Base-by-base conservation (phyloP, 305 asterid species). In the Solanum chacoense region DNA sequence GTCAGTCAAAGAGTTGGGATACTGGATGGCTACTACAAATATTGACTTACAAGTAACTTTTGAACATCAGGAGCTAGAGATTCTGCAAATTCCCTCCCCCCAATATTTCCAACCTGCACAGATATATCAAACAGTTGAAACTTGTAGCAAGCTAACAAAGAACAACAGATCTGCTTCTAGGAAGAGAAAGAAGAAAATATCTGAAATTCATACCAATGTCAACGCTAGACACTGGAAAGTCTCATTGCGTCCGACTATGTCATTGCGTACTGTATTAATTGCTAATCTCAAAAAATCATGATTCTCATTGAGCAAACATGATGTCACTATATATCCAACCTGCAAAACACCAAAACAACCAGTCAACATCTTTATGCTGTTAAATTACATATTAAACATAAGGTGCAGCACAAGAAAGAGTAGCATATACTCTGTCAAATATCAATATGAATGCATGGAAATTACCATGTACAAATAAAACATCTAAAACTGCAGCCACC, bases 31-130 rank as follows among this genome's bases (percentile, higher is more conserved):
- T 90, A 87, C 76, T 81, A 84, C 90, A 93, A 81, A 72, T 85
- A 80, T 89, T 86, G 35, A 85, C 99, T 95, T 94, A 98, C 99
- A 91, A 98, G 98, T 91, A 96, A 91, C 93, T 95, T 98, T 92
- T 96, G 99, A 91, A 96, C 99, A 96, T 98, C 99, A 89, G 99
- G 99, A 88, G 99, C 99, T 91, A 98, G 93, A 78, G 99, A 95
- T 90, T 98, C 99, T 71, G 99, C 99, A 92, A 98, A 98, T 81
- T 98, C 99, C 88, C 99, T 94, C 85, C 99, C 99, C 86, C 99
- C 99, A 91, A 98, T 98, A 92, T 98, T 98, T 88, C 99, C 99
- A 80, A 98, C 99, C 99, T 98, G 94, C 86, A 90, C 37, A 91
- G 55, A 91, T 45, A 89, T 42, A 65, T 88, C 36, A 31, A 83